Conservation (phyloP, 108 stramenopile species). For the Cyclotella distinguenda region DNA sequence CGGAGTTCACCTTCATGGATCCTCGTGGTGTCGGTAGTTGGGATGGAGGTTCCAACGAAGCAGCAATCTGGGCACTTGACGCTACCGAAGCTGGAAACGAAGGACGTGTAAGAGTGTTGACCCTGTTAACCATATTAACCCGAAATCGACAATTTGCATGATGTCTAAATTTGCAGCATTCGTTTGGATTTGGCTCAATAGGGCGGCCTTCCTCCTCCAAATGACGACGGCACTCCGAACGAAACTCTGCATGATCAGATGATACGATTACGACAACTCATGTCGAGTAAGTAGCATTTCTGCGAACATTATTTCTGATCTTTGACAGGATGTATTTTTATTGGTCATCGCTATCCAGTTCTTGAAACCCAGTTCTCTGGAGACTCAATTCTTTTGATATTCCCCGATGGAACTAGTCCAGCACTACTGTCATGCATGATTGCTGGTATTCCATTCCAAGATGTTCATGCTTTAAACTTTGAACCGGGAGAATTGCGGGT, state of each 20-base stretch:
- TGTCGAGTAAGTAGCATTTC: slow-evolving; percentile 27
- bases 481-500: slow-evolving; percentile 51
- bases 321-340: neutral
- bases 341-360: slow-evolving; percentile 10
- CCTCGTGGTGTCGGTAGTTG: slow-evolving; percentile 49
- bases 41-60: slow-evolving; percentile 45
- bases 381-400: slow-evolving; percentile 55
- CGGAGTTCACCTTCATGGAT: slow-evolving; percentile 68
- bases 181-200: neutral
- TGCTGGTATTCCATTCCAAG: slow-evolving; percentile 50
- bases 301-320: neutral
- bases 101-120: slow-evolving; percentile 42
- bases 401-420: slow-evolving; percentile 60
- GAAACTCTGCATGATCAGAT: slow-evolving; percentile 56
- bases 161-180: neutral
- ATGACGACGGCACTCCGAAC: slow-evolving; percentile 65
- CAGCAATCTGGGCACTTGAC: slow-evolving; percentile 40
- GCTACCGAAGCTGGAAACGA: slow-evolving; percentile 38
- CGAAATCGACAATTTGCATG: no score
- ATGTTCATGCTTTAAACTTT: slow-evolving; percentile 49
- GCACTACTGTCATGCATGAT: slow-evolving; percentile 53
- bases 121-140: no score
- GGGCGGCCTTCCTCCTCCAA: slow-evolving; percentile 53
- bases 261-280: slow-evolving; percentile 51
- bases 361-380: slow-evolving; percentile 60